Conservation (phyloP, 2,329 filamentous ascomycete species). For the Sordariomycetes sp. region DNA sequence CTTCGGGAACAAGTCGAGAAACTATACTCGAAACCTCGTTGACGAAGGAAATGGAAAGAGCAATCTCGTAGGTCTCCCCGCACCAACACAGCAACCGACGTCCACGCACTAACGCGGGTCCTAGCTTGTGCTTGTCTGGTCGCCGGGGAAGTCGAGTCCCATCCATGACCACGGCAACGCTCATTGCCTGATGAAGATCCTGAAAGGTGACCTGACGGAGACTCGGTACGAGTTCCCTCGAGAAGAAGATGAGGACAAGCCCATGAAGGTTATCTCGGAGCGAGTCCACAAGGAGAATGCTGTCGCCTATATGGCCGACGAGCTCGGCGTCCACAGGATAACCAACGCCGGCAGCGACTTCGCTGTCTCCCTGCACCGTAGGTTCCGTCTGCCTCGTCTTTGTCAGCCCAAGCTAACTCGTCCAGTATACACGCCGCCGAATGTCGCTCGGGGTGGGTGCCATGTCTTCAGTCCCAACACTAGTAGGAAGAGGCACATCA, state of each 20-base stretch:
- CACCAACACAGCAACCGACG: not conserved
- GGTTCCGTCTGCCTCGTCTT: slow-evolving; percentile 13
- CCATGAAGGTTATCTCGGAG: slow-evolving; percentile 52
- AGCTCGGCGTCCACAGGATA: slow-evolving; percentile 75
- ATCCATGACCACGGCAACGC: slow-evolving; percentile 85
- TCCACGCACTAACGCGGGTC: slow-evolving; percentile 1
- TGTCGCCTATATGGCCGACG: slow-evolving; percentile 85
- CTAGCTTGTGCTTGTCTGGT: slow-evolving; percentile 80
- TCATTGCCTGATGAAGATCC: slow-evolving; percentile 85
- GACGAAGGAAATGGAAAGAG: slow-evolving; percentile 77
- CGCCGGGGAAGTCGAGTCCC: slow-evolving; percentile 66
- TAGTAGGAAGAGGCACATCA: slow-evolving; percentile 58
- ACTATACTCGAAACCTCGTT: slow-evolving; percentile 80
- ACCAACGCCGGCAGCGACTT: slow-evolving; percentile 62
- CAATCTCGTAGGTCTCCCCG: slow-evolving; percentile 43
- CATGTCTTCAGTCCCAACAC: slow-evolving; percentile 69
- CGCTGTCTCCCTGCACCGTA: slow-evolving; percentile 72
- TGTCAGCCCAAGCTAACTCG: not conserved
- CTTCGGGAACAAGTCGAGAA: slow-evolving; percentile 52
- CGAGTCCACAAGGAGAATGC: slow-evolving; percentile 56
- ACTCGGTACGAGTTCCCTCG: slow-evolving; percentile 66
- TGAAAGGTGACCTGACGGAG: slow-evolving; percentile 68
- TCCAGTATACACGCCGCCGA: slow-evolving; percentile 72
- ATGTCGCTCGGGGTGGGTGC: slow-evolving; percentile 72
- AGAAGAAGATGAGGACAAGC: slow-evolving; percentile 28